Percentiles rank a stretch among this genome's conserved stretches.
These are phyloP conservation scores for Opeltia flavorubescens DNA, from an alignment of 495 filamentous ascomycete genomes.

Conservation along the genomic window DNA sequence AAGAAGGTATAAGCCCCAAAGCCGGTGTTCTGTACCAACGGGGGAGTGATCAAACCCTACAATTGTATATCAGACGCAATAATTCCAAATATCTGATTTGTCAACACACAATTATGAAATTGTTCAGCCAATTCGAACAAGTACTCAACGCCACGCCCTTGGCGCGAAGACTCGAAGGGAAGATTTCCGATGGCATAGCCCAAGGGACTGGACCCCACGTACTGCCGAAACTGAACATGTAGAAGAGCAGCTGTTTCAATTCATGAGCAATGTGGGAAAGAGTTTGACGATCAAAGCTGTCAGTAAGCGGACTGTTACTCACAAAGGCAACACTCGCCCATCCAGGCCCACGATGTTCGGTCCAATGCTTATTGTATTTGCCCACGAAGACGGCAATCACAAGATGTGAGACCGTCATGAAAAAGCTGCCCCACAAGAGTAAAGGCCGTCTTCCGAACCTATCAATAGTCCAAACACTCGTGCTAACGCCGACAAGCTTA, in stretches of 20 bases:
- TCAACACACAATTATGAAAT: conserved; percentile 37
- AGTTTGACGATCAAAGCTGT: neutral
- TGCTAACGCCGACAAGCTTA: conserved; percentile 28
- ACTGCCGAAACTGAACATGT: conserved; percentile 35
- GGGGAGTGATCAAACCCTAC: conserved; percentile 37
- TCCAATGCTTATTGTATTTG: conserved; percentile 29
- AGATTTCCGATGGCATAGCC: conserved; percentile 35
- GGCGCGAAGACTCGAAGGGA: conserved; percentile 35
- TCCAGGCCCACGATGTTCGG: conserved; percentile 27
- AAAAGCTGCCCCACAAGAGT: conserved; percentile 28
- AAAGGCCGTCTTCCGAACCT: conserved; percentile 31
- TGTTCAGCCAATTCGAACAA: conserved; percentile 41
- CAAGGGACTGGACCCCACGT: conserved; percentile 31
- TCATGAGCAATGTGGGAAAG: conserved; percentile 6
- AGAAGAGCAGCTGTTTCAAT: conserved; percentile 25
- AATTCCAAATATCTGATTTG: too few species aligned
- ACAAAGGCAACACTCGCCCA: conserved; percentile 33
- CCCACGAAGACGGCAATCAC: conserved; percentile 37
- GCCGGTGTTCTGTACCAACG: conserved; percentile 37
- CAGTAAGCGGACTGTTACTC: neutral
- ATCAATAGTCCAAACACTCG: conserved; percentile 37
- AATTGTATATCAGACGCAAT: conserved; percentile 6
- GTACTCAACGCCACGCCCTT: conserved; percentile 39
- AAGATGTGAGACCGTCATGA: conserved; percentile 36
- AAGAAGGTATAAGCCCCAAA: conserved; percentile 43